Conservation (phyloP, 768 basidiomycete genomes). For the Lactarius psammicola region DNA sequence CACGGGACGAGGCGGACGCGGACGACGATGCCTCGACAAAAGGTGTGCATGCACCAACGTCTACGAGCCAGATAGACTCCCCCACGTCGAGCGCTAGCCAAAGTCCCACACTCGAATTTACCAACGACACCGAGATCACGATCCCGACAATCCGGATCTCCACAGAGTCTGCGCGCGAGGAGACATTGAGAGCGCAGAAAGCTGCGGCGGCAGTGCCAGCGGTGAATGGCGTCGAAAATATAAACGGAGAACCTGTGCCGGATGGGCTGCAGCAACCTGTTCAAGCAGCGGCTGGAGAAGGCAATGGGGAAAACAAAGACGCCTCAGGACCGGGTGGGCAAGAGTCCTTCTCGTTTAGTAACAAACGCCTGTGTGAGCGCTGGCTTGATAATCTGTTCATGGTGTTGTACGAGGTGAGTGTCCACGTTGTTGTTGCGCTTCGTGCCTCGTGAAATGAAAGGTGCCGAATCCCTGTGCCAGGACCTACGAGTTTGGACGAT, state of each 20-base stretch:
- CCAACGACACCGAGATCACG: slow-evolving; percentile 32
- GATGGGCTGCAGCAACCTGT: slow-evolving; percentile 43
- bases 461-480: slow-evolving; percentile 40
- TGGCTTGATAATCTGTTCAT: slow-evolving; percentile 99
- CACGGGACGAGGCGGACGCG: slow-evolving; percentile 33
- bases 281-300: slow-evolving; percentile 41
- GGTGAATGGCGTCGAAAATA: slow-evolving; percentile 42
- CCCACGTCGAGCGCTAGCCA: slow-evolving; percentile 28
- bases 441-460: neutral
- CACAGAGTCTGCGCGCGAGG: slow-evolving; percentile 50
- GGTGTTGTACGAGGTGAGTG: slow-evolving; percentile 91
- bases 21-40: slow-evolving; percentile 75
- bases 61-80: slow-evolving; percentile 29
- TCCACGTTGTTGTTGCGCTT: slow-evolving; percentile 9
- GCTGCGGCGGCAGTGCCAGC: slow-evolving; percentile 40
- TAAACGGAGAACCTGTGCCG: slow-evolving; percentile 34
- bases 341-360: slow-evolving; percentile 87
- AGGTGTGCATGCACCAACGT: slow-evolving; percentile 49
- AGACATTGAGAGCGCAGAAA: slow-evolving; percentile 43
- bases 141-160: slow-evolving; percentile 62
- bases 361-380: slow-evolving; percentile 93
- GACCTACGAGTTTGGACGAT: slow-evolving; percentile 98
- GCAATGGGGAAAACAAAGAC: slow-evolving; percentile 33
- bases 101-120: slow-evolving; percentile 31
- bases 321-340: slow-evolving; percentile 34